These are phyloP conservation scores for Alternaria solani DNA, from an alignment of 2,329 filamentous ascomycete species.

Conservation along the genomic window DNA sequence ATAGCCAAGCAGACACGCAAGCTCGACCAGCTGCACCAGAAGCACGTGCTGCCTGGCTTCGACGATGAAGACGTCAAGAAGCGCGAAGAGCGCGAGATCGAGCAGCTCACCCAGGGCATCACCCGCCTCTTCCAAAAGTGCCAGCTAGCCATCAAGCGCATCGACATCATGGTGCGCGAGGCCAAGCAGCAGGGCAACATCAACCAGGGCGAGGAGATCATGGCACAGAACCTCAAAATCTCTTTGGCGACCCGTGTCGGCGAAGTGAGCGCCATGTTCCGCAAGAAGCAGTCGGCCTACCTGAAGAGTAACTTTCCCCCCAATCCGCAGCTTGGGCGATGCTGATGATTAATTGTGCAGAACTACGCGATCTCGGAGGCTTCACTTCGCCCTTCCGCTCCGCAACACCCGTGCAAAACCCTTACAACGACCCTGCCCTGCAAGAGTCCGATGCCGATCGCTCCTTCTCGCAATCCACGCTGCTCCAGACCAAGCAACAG, in stretches of 20 bases:
- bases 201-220: slow-evolving; percentile 85
- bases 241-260: slow-evolving; percentile 88
- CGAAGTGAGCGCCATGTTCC: slow-evolving; percentile 88
- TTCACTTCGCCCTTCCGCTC: slow-evolving; percentile 58
- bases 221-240: slow-evolving; percentile 96
- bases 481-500: slow-evolving; percentile 77
- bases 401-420: slow-evolving; percentile 61
- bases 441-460: slow-evolving; percentile 90
- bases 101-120: slow-evolving; percentile 87
- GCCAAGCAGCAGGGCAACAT: slow-evolving; percentile 75
- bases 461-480: slow-evolving; percentile 86
- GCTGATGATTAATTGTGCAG: slow-evolving; percentile 35
- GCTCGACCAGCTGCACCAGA: slow-evolving; percentile 93
- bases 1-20: slow-evolving; percentile 84
- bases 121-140: slow-evolving; percentile 90
- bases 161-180: slow-evolving; percentile 87
- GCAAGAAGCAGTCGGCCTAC: slow-evolving; percentile 97
- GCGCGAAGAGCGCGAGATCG: slow-evolving; percentile 88
- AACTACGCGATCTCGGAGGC: slow-evolving; percentile 57
- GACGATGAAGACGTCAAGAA: slow-evolving; percentile 92
- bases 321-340: not conserved
- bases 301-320: slow-evolving; percentile 75
- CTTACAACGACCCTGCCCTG: slow-evolving; percentile 84
- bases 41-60: slow-evolving; percentile 95
- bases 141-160: slow-evolving; percentile 84